Evolutionary conservation across 352 stramenopile genomes (phyloP), one percentile per base, ranked within the genome.

Genomic region (Globisporangium carolinianum): DNA sequence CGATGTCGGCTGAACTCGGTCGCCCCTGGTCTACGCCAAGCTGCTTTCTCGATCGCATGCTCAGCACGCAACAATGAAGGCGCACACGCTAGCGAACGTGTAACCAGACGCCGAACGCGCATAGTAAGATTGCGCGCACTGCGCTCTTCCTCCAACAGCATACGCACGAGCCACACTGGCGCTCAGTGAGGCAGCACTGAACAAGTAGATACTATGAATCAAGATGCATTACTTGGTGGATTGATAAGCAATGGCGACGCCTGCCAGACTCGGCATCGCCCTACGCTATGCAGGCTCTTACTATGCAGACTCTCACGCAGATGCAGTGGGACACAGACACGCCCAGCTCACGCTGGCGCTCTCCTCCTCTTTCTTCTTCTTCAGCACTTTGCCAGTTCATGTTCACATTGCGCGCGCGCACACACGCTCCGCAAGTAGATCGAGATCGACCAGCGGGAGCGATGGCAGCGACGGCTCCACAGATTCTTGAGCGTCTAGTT

Each of bases 401-500:
- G 52, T n/a, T 49, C 14, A n/a, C 46, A 14, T 49, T 12, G 14
- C n/a, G 17, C 15, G 32, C 24, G 4, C 36, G 18, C 45, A 5
- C n/a, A n/a, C 12, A 18, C 5, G 18, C 36, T 47, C 41, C 6
- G 12, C 47, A 32, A 32, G 24, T 2, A 37, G 7, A 37, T 54
- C 49, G 52, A 48, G 42, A 12, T 32, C 24, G 24, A 32, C 24
- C 24, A 32, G 24, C 24, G 24, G 24, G 1, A 32, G 1, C 24
- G 24, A 3, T 32, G 24, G 24, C 24, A 32, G 24, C 24, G 24
- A 32, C 24, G 24, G 24, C 24, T 32, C 24, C 24, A 32, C 24
- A 32, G 24, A 32, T 32, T 32, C 24, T 32, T 32, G 18, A 49
- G 10, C 36, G 32, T 35, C 53, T 60, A 60, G 45, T 60, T 51